phyloP scores from a whole-genome alignment of 2,329 filamentous ascomycete species.

The Ilyonectria mors-panacis region DNA sequence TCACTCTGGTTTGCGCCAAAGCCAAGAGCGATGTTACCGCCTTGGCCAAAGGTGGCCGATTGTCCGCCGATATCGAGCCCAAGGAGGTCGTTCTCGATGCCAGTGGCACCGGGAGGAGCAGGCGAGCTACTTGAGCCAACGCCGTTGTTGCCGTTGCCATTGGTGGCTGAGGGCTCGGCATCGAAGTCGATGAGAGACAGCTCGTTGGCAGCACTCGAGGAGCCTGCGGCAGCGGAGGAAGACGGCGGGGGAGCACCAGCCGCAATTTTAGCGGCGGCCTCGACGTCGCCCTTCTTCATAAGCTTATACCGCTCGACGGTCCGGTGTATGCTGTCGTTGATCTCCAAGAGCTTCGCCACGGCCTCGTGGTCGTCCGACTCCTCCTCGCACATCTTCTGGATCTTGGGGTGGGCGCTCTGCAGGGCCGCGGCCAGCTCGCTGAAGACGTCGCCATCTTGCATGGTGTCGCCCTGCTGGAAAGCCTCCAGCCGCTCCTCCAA shows the following conservation, averaged over 20 bases:
- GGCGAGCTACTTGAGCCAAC: constrained; percentile 48
- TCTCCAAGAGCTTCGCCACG: constrained; percentile 94
- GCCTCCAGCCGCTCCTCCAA: constrained; percentile 93
- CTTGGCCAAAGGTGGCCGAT: constrained; percentile 75
- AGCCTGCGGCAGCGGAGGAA: constrained; percentile 75
- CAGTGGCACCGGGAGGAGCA: constrained; percentile 66
- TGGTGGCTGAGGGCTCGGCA: constrained; percentile 71
- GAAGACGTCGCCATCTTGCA: constrained; percentile 77
- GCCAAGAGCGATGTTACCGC: constrained; percentile 87
- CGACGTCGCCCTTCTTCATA: constrained; percentile 94
- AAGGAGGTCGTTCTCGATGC: constrained; percentile 90
- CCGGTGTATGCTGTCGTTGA: constrained; percentile 98
- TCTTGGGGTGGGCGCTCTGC: constrained; percentile 96
- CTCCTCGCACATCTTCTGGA: constrained; percentile 99
- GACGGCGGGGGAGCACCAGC: constrained; percentile 74
- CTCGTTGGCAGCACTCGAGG: constrained; percentile 70
- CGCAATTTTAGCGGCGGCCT: constrained; percentile 86
- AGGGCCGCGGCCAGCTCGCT: constrained; percentile 91
- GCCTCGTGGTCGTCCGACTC: constrained; percentile 97
- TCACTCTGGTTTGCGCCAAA: constrained; percentile 79
- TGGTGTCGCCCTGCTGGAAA: constrained; percentile 84
- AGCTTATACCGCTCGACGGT: constrained; percentile 96
- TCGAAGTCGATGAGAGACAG: constrained; percentile 95
- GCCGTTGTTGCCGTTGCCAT: constrained; percentile 59
- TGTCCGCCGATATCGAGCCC: constrained; percentile 84